These are phyloP conservation scores for Yamadazyma atmosphaerica DNA, from an alignment of 1,139 yeast species.

Conservation along the genomic window DNA sequence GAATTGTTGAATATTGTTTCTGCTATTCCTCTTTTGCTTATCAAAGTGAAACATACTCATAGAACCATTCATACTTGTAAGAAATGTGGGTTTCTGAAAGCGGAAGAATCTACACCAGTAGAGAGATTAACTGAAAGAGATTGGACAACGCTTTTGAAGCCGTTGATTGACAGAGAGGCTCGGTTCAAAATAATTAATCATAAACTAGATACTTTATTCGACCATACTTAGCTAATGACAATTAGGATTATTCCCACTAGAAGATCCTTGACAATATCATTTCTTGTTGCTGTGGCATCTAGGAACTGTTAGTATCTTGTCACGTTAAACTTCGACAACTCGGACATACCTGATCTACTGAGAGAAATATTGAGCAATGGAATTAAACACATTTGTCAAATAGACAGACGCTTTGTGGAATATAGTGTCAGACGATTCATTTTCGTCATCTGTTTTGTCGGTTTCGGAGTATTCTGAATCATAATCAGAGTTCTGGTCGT, in stretches of 20 bases:
- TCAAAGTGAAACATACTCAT: constrained; percentile 15
- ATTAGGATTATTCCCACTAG: neutral
- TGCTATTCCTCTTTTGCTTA: constrained; percentile 24
- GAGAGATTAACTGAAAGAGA: constrained; percentile 21
- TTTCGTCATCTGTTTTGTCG: constrained; percentile 4
- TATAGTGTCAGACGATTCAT: constrained; percentile 3
- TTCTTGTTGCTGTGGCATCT: too few species aligned
- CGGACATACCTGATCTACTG: constrained; percentile 5
- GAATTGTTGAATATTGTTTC: constrained; percentile 28
- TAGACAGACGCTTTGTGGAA: constrained; percentile 11
- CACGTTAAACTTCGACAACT: too few species aligned
- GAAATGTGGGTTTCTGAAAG: constrained; percentile 34
- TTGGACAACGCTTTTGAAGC: constrained; percentile 32
- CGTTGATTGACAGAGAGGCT: constrained; percentile 20
- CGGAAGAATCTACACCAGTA: constrained; percentile 11
- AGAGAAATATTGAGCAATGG: constrained; percentile 5
- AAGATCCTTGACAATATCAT: too few species aligned
- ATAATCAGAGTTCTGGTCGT: constrained; percentile 4
- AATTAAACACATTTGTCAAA: constrained; percentile 8
- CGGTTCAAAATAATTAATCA: constrained; percentile 21
- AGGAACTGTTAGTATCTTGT: too few species aligned
- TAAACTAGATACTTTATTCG: constrained; percentile 13
- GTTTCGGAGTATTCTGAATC: constrained; percentile 5
- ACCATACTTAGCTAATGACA: constrained; percentile 8
- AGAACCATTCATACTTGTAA: constrained; percentile 27